Evolutionary conservation across 83 land plant species (phyloP).

Genomic region (Thuja plicata): DNA sequence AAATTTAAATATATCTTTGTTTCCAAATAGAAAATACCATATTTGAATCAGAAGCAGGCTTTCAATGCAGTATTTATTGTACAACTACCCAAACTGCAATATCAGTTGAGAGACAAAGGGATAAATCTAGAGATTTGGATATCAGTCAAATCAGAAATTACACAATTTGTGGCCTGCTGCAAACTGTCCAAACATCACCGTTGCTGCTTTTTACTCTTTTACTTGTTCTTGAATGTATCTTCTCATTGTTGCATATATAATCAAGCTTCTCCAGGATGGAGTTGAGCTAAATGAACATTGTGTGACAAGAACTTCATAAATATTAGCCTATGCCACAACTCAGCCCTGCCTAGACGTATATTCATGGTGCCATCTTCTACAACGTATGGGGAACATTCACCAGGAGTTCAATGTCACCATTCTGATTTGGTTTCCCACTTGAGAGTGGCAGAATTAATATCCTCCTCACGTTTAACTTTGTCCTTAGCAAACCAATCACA

Average conservation of each 20-base stretch:
- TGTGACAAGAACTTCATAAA: not conserved
- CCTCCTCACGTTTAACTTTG: constrained; percentile 74
- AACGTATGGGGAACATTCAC: not conserved
- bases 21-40: not conserved
- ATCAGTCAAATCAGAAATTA: not conserved
- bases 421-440: constrained; percentile 73
- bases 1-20: not conserved
- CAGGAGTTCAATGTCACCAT: constrained; percentile 17
- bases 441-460: constrained; percentile 67
- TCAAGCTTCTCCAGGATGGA: not conserved
- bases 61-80: not conserved
- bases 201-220: not conserved
- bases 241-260: not conserved
- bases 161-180: not conserved
- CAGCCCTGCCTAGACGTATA: not conserved
- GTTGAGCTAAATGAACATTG: not conserved
- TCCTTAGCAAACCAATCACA: constrained; percentile 95
- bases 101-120: not conserved
- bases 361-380: not conserved
- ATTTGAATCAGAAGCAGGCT: not conserved
- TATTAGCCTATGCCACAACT: not conserved
- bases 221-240: not conserved
- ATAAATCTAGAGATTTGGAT: not conserved
- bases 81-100: not conserved
- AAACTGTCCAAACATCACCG: not conserved